Evolutionary conservation across 176 grass and related monocot species (phyloP), one percentile per base, ranked within the genome.

Genomic region (Aegilops bicornis): DNA sequence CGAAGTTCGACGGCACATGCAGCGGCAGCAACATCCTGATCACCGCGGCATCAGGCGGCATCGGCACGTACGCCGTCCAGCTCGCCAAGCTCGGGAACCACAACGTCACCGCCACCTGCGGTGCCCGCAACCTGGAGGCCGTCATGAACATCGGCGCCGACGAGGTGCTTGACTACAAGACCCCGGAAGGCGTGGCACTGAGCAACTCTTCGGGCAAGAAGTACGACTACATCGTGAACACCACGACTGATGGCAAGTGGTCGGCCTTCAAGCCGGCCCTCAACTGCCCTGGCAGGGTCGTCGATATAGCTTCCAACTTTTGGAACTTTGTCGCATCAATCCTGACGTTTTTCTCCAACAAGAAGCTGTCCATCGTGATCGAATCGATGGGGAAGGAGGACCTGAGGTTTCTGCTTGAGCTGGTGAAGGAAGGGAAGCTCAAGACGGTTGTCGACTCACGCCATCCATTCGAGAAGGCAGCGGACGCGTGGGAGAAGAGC

Each of bases 401-500:
- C n/a, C 12, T 87, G 39, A 69, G 54, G 77, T 67, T 91, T 20
- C 15, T 91, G 50, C 17, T 87, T 12, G 80, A 68, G 17, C 50
- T 91, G 2, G 40, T 87, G 77, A n/a, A 39, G 30, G 79, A 91
- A 36, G 79, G 79, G 39, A 91, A 84, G 35, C 45, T 91, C 58
- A 65, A 35, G 73, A 84, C 89, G 3, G 85, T 87, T 1, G 35
- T 80, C 32, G 74, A 91, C 62, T 88, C 89, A 5, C 25, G 30
- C 4, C 23, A 75, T 56, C 64, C 80, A 7, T 91, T 87, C 0
- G 79, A 74, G 33, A 74, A 67, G 48, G 85, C 65, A 19, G 58
- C 71, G 1, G 80, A 84, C 13, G 80, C 80, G 2, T 91, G 89
- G 89, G 56, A 69, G 20, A 88, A 84, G 80, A 76, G 80, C 67